Evolutionary conservation across 2,329 filamentous ascomycete species (phyloP).

Genomic region (Ophiostoma tasmaniense): DNA sequence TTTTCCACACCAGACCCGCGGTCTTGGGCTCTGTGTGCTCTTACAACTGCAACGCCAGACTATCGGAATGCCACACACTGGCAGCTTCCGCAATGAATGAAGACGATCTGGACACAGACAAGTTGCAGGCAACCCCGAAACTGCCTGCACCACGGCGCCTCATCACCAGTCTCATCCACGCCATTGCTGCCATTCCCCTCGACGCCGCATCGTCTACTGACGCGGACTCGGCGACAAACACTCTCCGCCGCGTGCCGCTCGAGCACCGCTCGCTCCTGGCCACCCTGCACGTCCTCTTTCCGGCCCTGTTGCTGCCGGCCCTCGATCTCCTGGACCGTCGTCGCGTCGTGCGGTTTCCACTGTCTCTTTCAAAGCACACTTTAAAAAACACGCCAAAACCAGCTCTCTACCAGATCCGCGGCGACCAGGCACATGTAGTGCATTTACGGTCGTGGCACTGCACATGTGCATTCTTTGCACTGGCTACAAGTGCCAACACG

Average conservation of each 20-base stretch:
- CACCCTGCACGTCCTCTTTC: constrained; percentile 78
- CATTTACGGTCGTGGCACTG: constrained; percentile 75
- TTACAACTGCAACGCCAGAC: neutral
- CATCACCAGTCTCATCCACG: constrained; percentile 41
- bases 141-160: constrained; percentile 32
- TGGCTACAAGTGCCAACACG: constrained; percentile 31
- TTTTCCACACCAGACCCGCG: neutral
- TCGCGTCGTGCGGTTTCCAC: constrained; percentile 53
- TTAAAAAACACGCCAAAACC: neutral
- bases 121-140: neutral
- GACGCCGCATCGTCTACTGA: constrained; percentile 6
- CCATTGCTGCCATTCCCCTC: constrained; percentile 30
- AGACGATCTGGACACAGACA: neutral
- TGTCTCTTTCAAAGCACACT: neutral
- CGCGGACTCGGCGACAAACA: constrained; percentile 23
- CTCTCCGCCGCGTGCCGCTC: constrained; percentile 30
- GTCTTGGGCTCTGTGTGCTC: neutral
- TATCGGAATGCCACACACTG: neutral
- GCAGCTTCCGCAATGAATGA: too few relatives aligned
- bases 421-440: constrained; percentile 54
- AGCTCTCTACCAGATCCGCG: constrained; percentile 22
- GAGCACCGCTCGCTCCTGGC: constrained; percentile 53
- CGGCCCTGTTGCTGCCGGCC: constrained; percentile 69
- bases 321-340: constrained; percentile 78
- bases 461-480: constrained; percentile 75